phyloP scores from a whole-genome alignment of 2,329 filamentous ascomycete genomes.

The Pseudogymnoascus sp. region DNA sequence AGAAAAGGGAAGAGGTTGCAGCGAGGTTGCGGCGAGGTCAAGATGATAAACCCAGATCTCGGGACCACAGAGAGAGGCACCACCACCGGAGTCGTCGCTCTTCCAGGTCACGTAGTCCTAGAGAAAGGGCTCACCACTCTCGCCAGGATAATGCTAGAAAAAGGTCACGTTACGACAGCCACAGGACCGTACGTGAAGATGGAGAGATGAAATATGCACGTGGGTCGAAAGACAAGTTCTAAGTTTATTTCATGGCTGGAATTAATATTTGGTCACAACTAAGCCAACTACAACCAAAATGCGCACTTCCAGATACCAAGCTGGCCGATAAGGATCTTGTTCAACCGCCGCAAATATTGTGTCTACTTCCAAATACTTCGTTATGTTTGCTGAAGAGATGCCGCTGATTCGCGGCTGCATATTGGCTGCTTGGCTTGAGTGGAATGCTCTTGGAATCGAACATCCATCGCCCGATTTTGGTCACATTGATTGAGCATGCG shows the following conservation, averaged over 20 bases:
- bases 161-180: neutral
- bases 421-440: neutral
- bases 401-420: neutral
- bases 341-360: neutral
- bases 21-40: conserved; percentile 52
- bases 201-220: neutral
- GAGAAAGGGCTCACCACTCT: conserved; percentile 16
- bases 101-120: conserved; percentile 4
- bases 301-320: neutral
- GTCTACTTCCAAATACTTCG: neutral
- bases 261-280: neutral
- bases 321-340: neutral
- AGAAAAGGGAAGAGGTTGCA: conserved; percentile 84
- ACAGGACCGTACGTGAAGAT: neutral
- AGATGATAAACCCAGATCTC: conserved; percentile 16
- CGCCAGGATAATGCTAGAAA: conserved; percentile 15
- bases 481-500: neutral
- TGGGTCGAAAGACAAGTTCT: neutral
- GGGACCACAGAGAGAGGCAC: neutral
- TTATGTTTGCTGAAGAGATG: neutral
- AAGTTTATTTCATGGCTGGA: neutral
- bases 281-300: neutral
- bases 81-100: neutral
- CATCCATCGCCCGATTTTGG: neutral
- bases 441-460: neutral